These are phyloP conservation scores for Saccharum officinarum DNA, from an alignment of 176 grass and related monocot species.

Conservation along the genomic window DNA sequence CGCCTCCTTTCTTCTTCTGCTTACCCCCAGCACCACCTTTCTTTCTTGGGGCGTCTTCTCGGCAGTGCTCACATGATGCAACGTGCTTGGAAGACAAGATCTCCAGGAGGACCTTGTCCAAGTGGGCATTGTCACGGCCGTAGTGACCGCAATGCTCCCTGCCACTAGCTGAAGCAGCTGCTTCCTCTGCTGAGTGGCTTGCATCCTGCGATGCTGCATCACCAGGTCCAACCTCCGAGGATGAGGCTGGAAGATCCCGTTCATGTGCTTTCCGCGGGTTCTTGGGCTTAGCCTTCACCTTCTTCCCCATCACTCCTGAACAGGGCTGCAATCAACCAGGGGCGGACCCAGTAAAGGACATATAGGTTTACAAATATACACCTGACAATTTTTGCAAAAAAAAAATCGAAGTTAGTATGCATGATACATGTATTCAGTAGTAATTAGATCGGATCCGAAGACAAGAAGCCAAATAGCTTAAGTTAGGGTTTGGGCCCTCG, in stretches of 20 bases:
- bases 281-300: conserved; percentile 13
- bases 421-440: not conserved
- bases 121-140: conserved; percentile 19
- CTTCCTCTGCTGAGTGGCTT: conserved; percentile 31
- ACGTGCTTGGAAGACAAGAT: conserved; percentile 57
- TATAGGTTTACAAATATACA: not conserved
- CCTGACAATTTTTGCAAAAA: not conserved
- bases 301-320: conserved; percentile 6
- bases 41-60: conserved; percentile 54
- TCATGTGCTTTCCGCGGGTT: not conserved
- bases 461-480: not conserved
- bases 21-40: conserved; percentile 53
- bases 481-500: not conserved
- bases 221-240: conserved; percentile 43
- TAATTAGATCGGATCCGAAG: not conserved
- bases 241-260: not conserved
- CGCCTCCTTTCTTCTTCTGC: conserved; percentile 74
- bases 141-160: conserved; percentile 72
- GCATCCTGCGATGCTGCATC: conserved; percentile 33
- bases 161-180: conserved; percentile 34
- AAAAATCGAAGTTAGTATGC: not conserved
- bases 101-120: conserved; percentile 65
- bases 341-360: not conserved
- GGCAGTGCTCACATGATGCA: conserved; percentile 75
- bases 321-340: not conserved